phyloP scores from a whole-genome alignment of 2,329 filamentous ascomycete species.

The Penicillium palitans region DNA sequence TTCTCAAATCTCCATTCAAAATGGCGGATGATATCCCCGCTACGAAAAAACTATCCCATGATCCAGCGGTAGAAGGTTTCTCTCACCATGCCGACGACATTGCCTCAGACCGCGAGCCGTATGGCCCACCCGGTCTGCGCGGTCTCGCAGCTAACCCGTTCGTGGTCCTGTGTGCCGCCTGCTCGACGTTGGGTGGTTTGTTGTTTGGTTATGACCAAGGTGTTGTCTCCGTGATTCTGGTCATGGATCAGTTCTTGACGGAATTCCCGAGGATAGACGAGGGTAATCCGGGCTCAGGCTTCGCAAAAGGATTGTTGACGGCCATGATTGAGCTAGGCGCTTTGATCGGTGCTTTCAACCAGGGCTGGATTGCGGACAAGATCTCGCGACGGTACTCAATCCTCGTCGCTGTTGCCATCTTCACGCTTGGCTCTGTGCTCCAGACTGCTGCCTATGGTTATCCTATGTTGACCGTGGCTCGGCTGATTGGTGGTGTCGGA shows the following conservation, averaged over 20 bases:
- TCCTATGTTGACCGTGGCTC: slow-evolving; percentile 52
- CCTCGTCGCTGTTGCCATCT: slow-evolving; percentile 52
- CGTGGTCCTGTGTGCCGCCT: slow-evolving; percentile 53
- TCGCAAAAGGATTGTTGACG: slow-evolving; percentile 51
- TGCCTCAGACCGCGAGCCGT: slow-evolving; percentile 32
- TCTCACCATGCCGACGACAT: slow-evolving; percentile 38
- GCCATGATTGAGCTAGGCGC: slow-evolving; percentile 59
- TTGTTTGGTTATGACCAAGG: slow-evolving; percentile 54
- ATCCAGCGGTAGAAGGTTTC: slow-evolving; percentile 28
- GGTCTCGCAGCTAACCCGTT: slow-evolving; percentile 53
- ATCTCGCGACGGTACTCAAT: slow-evolving; percentile 56
- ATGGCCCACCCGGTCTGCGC: slow-evolving; percentile 43
- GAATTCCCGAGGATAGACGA: slow-evolving; percentile 48
- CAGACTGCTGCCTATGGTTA: slow-evolving; percentile 55
- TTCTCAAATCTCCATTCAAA: not conserved
- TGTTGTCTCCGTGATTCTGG: slow-evolving; percentile 49
- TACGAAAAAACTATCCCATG: slow-evolving; percentile 22
- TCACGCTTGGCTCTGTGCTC: slow-evolving; percentile 53
- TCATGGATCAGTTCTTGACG: slow-evolving; percentile 54
- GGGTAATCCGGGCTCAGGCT: slow-evolving; percentile 39
- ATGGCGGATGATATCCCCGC: slow-evolving; percentile 26
- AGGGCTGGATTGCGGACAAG: slow-evolving; percentile 54
- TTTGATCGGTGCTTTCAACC: slow-evolving; percentile 47
- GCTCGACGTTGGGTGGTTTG: slow-evolving; percentile 53
- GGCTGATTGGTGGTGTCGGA: slow-evolving; percentile 53